Evolutionary conservation across 345 rosid genomes (phyloP).

Genomic region (Salix suchowensis): DNA sequence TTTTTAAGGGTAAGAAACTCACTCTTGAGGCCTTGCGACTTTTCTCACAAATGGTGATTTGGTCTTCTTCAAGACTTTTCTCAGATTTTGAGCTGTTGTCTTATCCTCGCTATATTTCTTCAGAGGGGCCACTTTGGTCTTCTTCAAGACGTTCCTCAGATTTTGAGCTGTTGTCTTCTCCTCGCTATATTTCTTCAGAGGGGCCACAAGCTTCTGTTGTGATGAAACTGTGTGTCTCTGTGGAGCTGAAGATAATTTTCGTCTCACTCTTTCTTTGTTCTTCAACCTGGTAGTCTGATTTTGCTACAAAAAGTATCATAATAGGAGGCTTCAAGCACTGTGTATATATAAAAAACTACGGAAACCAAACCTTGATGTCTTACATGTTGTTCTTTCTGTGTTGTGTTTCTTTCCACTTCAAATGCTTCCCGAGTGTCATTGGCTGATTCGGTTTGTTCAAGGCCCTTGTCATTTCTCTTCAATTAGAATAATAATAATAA

Average conservation of each 20-base stretch:
- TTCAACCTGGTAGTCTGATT: constrained; percentile 18
- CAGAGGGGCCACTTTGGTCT: constrained; percentile 25
- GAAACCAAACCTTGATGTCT: not conserved
- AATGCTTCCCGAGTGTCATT: not conserved
- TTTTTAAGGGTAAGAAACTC: constrained; percentile 1
- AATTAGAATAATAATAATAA: not conserved
- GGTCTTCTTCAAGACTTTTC: constrained; percentile 26
- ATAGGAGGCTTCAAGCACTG: constrained; percentile 4
- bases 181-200: constrained; percentile 6
- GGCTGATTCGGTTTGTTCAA: constrained; percentile 14
- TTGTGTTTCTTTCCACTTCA: constrained; percentile 13
- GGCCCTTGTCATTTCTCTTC: constrained; percentile 29
- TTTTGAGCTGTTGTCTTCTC: constrained; percentile 18
- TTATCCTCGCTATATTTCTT: constrained; percentile 12
- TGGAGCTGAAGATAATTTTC: constrained; percentile 19
- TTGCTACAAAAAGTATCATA: constrained; percentile 15
- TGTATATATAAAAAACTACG: not conserved
- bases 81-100: constrained; percentile 16
- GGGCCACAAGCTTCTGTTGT: constrained; percentile 24
- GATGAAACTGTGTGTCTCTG: constrained; percentile 25
- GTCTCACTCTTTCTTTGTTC: constrained; percentile 20
- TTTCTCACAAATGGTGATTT: constrained; percentile 35
- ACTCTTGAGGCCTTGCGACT: constrained; percentile 30
- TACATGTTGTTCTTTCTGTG: constrained; percentile 23
- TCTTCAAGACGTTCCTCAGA: constrained; percentile 21